Evolutionary conservation across 106 monocot genomes (phyloP), one percentile per base, ranked within the genome.

Genomic region (Acorus gramineus): DNA sequence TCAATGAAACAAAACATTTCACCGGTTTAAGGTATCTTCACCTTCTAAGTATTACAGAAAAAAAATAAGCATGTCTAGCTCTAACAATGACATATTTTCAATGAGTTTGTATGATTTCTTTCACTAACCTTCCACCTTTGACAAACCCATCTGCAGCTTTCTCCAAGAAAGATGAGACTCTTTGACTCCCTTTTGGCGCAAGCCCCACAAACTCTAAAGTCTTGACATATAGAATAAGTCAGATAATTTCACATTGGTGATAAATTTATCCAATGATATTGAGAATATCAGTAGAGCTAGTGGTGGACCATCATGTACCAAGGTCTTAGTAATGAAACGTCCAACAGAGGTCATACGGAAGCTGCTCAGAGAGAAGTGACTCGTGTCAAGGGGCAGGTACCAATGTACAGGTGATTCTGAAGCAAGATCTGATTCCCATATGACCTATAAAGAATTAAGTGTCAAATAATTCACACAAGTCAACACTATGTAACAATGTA

Each of bases 161-260:
- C 72, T 98, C 96, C n/a, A 98, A 67, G 64, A 98, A 91, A 11
- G 87, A 76, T n/a, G 91, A 88, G 44, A 98, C 96, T 64, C 91
- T 85, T 7, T 74, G 51, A 55, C 96, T 98, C 60, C 96, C 96
- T 69, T 80, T 71, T 12, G 96, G 96, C 47, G 96, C 91, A 69
- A 98, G 71, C 13, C 87, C 70, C 1, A 85, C 56, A 52, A 14
- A 83, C 57, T 98, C 96, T 55, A 98, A 56, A 54, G 79, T 64
- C 64, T 85, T 88, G n/a, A 98, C 85, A 90, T 98, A 51, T 47
- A 82, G 49, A 55, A 1, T 4, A 62, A 66, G 53, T 63, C 47
- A 2, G n/a, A n/a, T n/a, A n/a, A n/a, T n/a, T n/a, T n/a, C n/a
- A n/a, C n/a, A n/a, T n/a, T n/a, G n/a, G n/a, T n/a, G n/a, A n/a